Evolutionary conservation across 495 filamentous ascomycete species (phyloP).

Genomic region (Hyaloscypha hepaticicola): DNA sequence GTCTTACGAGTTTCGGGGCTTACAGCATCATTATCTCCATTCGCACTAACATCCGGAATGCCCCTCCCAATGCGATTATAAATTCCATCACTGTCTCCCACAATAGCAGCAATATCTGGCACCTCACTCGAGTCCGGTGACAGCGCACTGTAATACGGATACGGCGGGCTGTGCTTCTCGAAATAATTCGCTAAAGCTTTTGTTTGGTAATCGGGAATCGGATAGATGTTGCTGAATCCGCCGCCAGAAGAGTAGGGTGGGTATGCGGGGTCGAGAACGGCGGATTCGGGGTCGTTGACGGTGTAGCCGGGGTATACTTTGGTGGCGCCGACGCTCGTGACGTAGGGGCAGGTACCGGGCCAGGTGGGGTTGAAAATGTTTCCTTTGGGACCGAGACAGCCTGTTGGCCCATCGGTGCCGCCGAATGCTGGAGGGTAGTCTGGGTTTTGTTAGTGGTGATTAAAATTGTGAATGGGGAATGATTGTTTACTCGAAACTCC

Average conservation of each 20-base stretch:
- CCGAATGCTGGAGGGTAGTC: constrained; percentile 26
- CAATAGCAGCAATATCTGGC: constrained; percentile 50
- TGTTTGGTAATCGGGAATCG: constrained; percentile 56
- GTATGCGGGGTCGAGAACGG: constrained; percentile 29
- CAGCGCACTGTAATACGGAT: constrained; percentile 37
- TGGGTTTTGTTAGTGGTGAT: not conserved
- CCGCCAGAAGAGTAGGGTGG: constrained; percentile 47
- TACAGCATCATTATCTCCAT: constrained; percentile 53
- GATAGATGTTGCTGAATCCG: constrained; percentile 68
- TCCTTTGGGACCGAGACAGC: constrained; percentile 13
- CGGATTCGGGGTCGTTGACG: constrained; percentile 33
- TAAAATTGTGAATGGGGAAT: not conserved
- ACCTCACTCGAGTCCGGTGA: not conserved
- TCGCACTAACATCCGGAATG: constrained; percentile 63
- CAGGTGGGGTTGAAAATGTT: constrained; percentile 8
- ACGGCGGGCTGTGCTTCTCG: constrained; percentile 39
- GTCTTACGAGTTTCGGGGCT: not conserved
- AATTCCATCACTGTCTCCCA: constrained; percentile 45
- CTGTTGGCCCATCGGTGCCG: constrained; percentile 24
- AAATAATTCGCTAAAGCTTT: constrained; percentile 51
- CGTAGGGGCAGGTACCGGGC: constrained; percentile 39
- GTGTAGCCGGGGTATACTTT: constrained; percentile 30
- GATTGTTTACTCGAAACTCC: constrained; percentile 27
- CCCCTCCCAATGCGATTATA: constrained; percentile 35
- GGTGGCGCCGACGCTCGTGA: constrained; percentile 42